Base-by-base conservation (phyloP, 306 rosid genomes). In the Oemleria cerasiformis region DNA sequence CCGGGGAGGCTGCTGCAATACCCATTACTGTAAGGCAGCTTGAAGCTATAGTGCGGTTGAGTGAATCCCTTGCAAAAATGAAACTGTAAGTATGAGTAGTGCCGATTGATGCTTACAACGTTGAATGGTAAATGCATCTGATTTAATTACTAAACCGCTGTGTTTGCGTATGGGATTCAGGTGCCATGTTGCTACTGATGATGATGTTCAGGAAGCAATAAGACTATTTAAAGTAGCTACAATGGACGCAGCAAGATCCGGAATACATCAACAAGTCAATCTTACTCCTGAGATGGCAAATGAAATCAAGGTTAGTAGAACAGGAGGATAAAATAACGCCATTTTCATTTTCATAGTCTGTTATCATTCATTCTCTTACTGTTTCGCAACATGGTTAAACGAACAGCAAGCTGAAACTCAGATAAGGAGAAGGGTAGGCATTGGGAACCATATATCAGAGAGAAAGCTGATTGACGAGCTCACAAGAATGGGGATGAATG, bases 351-450 rank as follows among this genome's bases (percentile, higher is more conserved):
- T 41, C 20, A 17, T 55, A 42, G 45, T 48, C 19, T 57, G 44
- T 71, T 13, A 16, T 45, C 58, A 56, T 63, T 55, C 70, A 5
- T 39, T 56, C 62, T 11, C 58, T 21, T 20, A 7, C 21, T 17
- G 12, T 34, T 59, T 39, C 63, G 36, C 70, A 23, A 65, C 36
- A 2, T 75, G 67, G 75, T 23, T 73, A 30, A 48, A 49, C 41
- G 49, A 84, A 85, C 99, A 94, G 99, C 97, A 91, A 89, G 99
- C 99, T 20, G 99, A 94, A 85, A 82, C 85, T 57, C 97, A 94
- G 85, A 94, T 94, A 79, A 91, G 88, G 88, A 91, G 99, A 89
- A 87, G 99, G 88, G 77, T 94, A 21, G 99, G 99, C 50, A 94
- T 94, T 56, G 97, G 99, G 63, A 94, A 89, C 81, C 96, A 94